Percentiles rank a stretch among this genome's conserved stretches.
phyloP scores from a whole-genome alignment of 306 rosid species.

The Lotus japonicus region DNA sequence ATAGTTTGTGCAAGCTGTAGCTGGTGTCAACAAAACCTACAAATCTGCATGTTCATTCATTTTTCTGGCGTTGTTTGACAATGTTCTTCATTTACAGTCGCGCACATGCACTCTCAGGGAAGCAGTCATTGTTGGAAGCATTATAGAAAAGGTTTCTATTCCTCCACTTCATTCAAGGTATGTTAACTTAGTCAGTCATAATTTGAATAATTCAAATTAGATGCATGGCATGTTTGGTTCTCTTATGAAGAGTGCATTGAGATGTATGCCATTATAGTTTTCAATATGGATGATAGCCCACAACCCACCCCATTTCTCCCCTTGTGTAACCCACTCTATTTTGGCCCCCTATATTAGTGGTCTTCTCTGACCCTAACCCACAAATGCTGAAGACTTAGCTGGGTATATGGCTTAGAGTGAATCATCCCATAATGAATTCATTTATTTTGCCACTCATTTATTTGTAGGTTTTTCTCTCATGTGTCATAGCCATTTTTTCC shows the following conservation, averaged over 20 bases:
- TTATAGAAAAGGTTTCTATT: constrained; percentile 74
- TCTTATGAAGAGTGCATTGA: not conserved
- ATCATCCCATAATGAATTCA: no score
- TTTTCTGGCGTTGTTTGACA: constrained; percentile 4
- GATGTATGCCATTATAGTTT: not conserved
- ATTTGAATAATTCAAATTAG: not conserved
- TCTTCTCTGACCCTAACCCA: no score
- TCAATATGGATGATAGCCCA: no score
- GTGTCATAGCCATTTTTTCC: no score
- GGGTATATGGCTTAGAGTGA: no score
- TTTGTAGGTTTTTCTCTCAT: no score
- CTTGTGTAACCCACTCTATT: no score
- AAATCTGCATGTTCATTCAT: not conserved
- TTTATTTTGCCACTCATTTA: no score
- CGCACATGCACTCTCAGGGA: constrained; percentile 80
- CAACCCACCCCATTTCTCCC: no score
- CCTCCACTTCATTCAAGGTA: constrained; percentile 96
- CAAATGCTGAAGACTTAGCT: no score
- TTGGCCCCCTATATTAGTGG: no score
- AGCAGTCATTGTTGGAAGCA: constrained; percentile 91
- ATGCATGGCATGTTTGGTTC: not conserved
- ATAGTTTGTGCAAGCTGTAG: not conserved
- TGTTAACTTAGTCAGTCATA: constrained; percentile 5
- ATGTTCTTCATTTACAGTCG: constrained; percentile 48
- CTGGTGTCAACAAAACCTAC: not conserved